Evolutionary conservation across 1,139 yeast genomes (phyloP).

Genomic region (Nakaseomyces kungkrabaensis): DNA sequence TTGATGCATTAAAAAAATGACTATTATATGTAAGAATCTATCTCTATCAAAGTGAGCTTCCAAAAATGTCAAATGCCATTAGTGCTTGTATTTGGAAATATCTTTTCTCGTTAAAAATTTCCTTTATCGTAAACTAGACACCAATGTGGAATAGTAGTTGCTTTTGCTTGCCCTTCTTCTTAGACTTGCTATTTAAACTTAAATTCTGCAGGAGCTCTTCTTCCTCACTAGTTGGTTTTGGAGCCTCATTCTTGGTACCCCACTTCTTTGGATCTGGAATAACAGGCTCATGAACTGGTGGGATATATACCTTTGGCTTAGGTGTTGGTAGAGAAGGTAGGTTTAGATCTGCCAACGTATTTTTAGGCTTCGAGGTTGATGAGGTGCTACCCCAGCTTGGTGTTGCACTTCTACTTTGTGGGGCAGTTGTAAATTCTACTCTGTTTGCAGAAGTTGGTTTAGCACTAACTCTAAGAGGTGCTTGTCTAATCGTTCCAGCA

Average conservation of each 20-base stretch:
- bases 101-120: too few species aligned
- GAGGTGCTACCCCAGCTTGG: not conserved
- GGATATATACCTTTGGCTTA: conserved; percentile 30
- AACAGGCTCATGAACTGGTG: conserved; percentile 33
- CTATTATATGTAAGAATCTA: not conserved
- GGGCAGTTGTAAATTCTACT: not conserved
- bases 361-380: conserved; percentile 7
- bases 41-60: not conserved
- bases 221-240: conserved; percentile 6
- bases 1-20: not conserved
- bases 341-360: conserved; percentile 30
- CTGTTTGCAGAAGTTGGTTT: not conserved
- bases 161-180: conserved; percentile 35
- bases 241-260: conserved; percentile 13
- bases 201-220: conserved; percentile 6
- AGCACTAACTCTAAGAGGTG: not conserved
- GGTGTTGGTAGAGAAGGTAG: conserved; percentile 48
- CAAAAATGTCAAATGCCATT: not conserved
- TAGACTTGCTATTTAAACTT: conserved; percentile 12
- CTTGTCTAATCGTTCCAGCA: conserved; percentile 2
- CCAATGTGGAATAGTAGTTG: conserved; percentile 40
- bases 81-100: too few species aligned
- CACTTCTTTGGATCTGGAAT: conserved; percentile 27
- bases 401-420: not conserved
- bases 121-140: conserved; percentile 10